Evolutionary conservation across 2,329 filamentous ascomycete genomes (phyloP).

Genomic region (Pseudogymnoascus sp.): DNA sequence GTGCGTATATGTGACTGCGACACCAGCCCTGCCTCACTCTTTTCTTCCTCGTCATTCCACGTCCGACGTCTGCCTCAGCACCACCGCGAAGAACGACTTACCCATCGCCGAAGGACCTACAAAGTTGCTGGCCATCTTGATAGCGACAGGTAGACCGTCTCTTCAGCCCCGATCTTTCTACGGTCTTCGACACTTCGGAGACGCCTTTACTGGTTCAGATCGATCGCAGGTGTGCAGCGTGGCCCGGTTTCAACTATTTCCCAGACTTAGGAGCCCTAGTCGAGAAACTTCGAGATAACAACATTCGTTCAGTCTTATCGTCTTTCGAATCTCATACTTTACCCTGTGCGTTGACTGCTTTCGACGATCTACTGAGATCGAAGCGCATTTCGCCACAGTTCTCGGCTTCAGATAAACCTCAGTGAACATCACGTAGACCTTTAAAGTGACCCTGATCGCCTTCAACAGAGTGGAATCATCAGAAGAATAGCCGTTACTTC

Average conservation of each 20-base stretch:
- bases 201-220: conserved; percentile 58
- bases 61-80: conserved; percentile 16
- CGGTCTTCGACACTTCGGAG: conserved; percentile 37
- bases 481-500: conserved; percentile 13
- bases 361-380: background rate
- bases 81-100: conserved; percentile 25
- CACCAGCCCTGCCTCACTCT: background rate
- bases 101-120: conserved; percentile 25
- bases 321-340: conserved; percentile 1
- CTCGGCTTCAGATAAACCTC: conserved; percentile 2
- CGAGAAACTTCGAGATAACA: conserved; percentile 13
- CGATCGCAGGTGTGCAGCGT: conserved; percentile 23
- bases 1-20: conserved; percentile 2
- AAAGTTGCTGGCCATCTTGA: conserved; percentile 33
- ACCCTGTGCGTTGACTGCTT: background rate
- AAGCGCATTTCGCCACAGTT: conserved; percentile 6
- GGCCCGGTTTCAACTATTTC: conserved; percentile 13
- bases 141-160: conserved; percentile 28
- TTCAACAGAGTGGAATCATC: conserved; percentile 7
- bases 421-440: conserved; percentile 14
- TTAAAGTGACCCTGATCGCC: conserved; percentile 12
- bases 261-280: conserved; percentile 7
- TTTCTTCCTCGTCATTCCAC: conserved; percentile 20
- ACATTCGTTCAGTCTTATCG: conserved; percentile 10
- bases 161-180: conserved; percentile 33